Conservation (phyloP, 106 monocot genomes). For the Phalaenopsis equestris region DNA sequence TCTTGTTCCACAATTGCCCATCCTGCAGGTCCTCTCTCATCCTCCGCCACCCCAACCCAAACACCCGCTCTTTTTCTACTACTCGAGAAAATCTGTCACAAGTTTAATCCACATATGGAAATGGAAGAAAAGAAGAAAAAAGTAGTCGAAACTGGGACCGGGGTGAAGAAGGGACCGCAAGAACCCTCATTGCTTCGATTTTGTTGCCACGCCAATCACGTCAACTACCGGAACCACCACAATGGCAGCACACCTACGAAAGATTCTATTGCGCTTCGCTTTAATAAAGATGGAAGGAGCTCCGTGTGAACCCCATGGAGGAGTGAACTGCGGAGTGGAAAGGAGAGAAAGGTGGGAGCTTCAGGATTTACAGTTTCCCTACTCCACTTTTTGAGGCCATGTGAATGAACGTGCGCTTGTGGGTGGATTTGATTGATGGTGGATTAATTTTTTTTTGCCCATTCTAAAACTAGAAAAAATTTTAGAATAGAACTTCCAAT, state of each 20-base stretch:
- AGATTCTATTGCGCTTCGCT: conserved; percentile 19
- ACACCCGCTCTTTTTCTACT: conserved; percentile 2
- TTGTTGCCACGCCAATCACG: no score
- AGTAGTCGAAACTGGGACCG: not conserved
- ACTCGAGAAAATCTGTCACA: not conserved
- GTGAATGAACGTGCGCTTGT: no score
- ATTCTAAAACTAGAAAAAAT: no score
- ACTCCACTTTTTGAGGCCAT: no score
- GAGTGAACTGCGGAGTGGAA: not conserved
- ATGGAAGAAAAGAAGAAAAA: conserved; percentile 9
- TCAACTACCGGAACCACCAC: not conserved
- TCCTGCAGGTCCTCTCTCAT: conserved; percentile 44
- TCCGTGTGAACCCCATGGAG: conserved; percentile 17
- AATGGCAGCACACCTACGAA: conserved; percentile 12
- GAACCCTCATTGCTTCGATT: not conserved
- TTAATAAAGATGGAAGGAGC: conserved; percentile 24
- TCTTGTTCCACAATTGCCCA: conserved; percentile 90
- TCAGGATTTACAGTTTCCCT: not conserved
- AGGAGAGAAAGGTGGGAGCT: not conserved
- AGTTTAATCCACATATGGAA: not conserved
- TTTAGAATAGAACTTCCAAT: no score
- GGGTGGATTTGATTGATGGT: no score
- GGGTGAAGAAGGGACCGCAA: conserved; percentile 5
- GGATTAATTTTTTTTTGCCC: no score
- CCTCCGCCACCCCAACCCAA: conserved; percentile 14